Percentiles rank a stretch among this genome's conserved stretches.
phyloP scores from a whole-genome alignment of 345 rosid genomes.

The Ricinus communis region DNA sequence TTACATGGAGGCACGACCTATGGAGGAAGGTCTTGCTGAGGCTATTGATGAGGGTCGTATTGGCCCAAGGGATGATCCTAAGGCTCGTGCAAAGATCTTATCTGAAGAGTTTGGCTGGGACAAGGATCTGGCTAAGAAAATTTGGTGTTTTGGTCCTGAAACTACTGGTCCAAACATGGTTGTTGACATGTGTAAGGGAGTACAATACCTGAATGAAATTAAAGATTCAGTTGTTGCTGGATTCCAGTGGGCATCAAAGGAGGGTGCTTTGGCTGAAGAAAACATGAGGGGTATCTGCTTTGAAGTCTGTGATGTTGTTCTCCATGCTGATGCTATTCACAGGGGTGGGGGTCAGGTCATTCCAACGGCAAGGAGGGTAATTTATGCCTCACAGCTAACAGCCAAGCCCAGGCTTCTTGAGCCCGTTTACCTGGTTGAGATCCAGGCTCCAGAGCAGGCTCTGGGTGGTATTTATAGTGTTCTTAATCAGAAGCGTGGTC shows the following conservation, averaged over 20 bases:
- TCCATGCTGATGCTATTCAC: slow-evolving; percentile 83
- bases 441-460: slow-evolving; percentile 83
- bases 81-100: slow-evolving; percentile 64
- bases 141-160: slow-evolving; percentile 88
- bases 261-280: slow-evolving; percentile 72
- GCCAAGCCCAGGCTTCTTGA: slow-evolving; percentile 85
- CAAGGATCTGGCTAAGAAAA: slow-evolving; percentile 84
- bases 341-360: slow-evolving; percentile 88
- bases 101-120: slow-evolving; percentile 83
- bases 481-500: slow-evolving; percentile 79
- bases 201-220: slow-evolving; percentile 79
- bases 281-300: slow-evolving; percentile 89
- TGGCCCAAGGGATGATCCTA: slow-evolving; percentile 86
- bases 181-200: slow-evolving; percentile 90
- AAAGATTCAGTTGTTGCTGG: slow-evolving; percentile 91
- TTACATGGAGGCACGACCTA: slow-evolving; percentile 81
- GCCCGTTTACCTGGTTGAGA: slow-evolving; percentile 81
- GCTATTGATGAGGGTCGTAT: slow-evolving; percentile 81
- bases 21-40: slow-evolving; percentile 82
- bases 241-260: slow-evolving; percentile 90
- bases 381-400: slow-evolving; percentile 73
- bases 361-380: slow-evolving; percentile 83
- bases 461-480: slow-evolving; percentile 90
- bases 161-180: slow-evolving; percentile 87
- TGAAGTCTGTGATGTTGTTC: slow-evolving; percentile 81